Base-by-base conservation (phyloP, 1,139 yeast genomes). In the Saccharomyces hybrid region DNA sequence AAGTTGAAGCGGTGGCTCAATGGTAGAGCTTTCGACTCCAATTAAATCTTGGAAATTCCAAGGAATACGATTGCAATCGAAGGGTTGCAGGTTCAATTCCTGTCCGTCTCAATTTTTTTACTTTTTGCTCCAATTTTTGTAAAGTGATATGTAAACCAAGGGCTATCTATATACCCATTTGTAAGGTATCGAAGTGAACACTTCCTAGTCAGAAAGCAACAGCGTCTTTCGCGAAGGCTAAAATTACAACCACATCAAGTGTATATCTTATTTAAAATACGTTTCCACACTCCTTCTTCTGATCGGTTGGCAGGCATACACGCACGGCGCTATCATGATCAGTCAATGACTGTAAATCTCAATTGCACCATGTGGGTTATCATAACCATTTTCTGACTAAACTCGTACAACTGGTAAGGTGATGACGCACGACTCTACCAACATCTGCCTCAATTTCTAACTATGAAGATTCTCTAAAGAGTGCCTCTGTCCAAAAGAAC, bases 11-110 rank as follows among this genome's bases (percentile, higher is more conserved):
- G 85, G 88, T 84, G 88, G 89, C 90, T 84, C 90, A 84, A 84
- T 84, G 90, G 90, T 83, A 84, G 90, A 84, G 89, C 88, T 82
- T 83, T 83, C 84, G 90, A 84, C 84, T 85, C 89, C 89, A 84
- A 79, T 73, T 73, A 64, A 61, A 66, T 60, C 62, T 64, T 66
- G 72, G 73, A 65, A 59, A 58, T 66, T 66, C 68, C 53, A 56
- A 60, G 60, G 57, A 56, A 57, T 26, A 54, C 27, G 57, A 71
- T 75, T 73, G 78, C 74, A 72, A 79, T 80, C 84, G 80, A 79
- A 79, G 80, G 84, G 85, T 78, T 80, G 84, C 84, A 80, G 84
- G 85, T 81, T 81, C 85, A 78, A 81, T 79, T 81, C 85, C 85
- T 80, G 85, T 81, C 84, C 82, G 83, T 78, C 80, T 79, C 83